Conservation (phyloP, 2,329 filamentous ascomycete genomes). For the Diaporthe citriasiana region DNA sequence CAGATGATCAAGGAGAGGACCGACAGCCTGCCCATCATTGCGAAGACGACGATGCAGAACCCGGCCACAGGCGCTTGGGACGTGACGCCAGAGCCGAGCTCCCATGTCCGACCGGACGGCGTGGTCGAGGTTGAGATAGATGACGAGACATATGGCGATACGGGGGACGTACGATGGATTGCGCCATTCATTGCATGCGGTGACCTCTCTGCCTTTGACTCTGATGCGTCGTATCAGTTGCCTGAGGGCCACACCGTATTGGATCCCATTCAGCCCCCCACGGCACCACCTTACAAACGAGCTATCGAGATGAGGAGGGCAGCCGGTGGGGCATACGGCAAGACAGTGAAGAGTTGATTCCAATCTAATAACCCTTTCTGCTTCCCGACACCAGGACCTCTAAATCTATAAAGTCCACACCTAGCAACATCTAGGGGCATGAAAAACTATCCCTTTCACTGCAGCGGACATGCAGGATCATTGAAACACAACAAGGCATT, state of each 20-base stretch:
- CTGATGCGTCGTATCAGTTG: conserved; percentile 92
- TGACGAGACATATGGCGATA: conserved; percentile 54
- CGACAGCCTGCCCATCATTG: conserved; percentile 57
- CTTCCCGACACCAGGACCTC: not conserved
- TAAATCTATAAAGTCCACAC: not conserved
- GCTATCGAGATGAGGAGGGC: conserved; percentile 87
- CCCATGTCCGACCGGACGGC: conserved; percentile 47
- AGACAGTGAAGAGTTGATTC: conserved; percentile 63
- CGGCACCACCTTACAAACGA: conserved; percentile 93
- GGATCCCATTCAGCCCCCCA: conserved; percentile 94
- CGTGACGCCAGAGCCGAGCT: conserved; percentile 41
- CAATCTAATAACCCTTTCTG: not conserved
- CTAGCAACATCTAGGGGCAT: not conserved
- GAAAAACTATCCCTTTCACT: not conserved
- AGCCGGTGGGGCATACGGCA: conserved; percentile 82
- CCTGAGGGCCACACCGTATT: conserved; percentile 89
- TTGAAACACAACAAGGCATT: not conserved
- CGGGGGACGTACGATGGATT: conserved; percentile 79
- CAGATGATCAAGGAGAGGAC: conserved; percentile 62
- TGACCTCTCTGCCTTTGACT: conserved; percentile 93
- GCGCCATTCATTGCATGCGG: conserved; percentile 98
- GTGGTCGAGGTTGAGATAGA: conserved; percentile 66
- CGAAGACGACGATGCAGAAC: conserved; percentile 62
- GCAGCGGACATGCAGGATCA: not conserved
- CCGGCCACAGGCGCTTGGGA: conserved; percentile 60